Evolutionary conservation across 2,329 filamentous ascomycete genomes (phyloP), one percentile per base, ranked within the genome.

Genomic region (Seiridium cupressi): DNA sequence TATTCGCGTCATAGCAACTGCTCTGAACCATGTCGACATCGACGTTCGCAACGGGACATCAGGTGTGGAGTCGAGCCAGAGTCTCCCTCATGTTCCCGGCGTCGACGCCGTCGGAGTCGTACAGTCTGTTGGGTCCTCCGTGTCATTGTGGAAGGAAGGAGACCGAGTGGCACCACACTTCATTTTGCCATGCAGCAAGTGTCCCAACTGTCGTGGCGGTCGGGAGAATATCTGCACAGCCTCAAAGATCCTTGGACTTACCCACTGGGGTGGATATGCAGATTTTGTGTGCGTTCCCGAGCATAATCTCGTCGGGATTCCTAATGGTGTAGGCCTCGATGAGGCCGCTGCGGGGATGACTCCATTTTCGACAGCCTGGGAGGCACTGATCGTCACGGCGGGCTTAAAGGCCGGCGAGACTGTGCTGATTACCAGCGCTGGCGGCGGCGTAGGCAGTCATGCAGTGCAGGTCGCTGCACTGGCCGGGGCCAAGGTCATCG

Each of bases 11-110:
- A 9, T 18, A 36, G 55, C 55, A n/a, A 57, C 55, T 11, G 55
- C 55, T 7, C 42, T 57, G 9, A 57, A 57, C 31, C 55, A 57
- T 40, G 55, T 57, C 42, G 55, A 57, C 18, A 57, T 57, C 32
- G 55, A 57, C 34, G 55, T 57, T 6, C 55, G 55, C 42, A 40
- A 57, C 13, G 55, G 55, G 9, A 47, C 42, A 13, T 57, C 55
- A 6, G 55, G 55, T 13, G 44, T 57, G 5, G 55, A 57, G 18
- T 35, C 42, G 8, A 38, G 34, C 13, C 55, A 57, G 55, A 26
- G 4, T 5, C 44, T 57, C 18, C 55, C 55, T 34, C 55, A 57
- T 34, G 18, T 57, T n/a, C 55, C 55, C 9, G 55, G 55, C 44
- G 55, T 57, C 3, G 55, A 57, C 11, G 55, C 55, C 26, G 55